Conservation (phyloP, 257 asterid species). For the Craterostigma plantagineum region DNA sequence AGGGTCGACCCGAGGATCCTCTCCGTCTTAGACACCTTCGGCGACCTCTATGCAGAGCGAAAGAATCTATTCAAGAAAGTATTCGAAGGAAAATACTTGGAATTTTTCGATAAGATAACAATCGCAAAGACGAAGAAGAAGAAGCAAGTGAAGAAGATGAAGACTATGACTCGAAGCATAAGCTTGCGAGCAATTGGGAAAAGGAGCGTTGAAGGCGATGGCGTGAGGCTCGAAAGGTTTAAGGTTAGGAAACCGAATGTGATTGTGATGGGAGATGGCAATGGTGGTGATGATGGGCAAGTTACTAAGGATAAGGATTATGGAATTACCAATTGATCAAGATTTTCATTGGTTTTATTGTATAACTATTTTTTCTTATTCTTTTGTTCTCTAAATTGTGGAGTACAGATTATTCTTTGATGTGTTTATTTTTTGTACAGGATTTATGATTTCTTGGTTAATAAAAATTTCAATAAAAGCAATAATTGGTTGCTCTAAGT, state of each 20-base stretch:
- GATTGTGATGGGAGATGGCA: slow-evolving; percentile 6
- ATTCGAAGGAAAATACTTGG: slow-evolving; percentile 16
- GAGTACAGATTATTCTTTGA: too few relatives aligned
- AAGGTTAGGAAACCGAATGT: slow-evolving; percentile 29
- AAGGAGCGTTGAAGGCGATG: slow-evolving; percentile 13
- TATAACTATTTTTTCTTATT: too few relatives aligned
- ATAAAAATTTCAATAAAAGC: too few relatives aligned
- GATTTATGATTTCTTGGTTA: too few relatives aligned
- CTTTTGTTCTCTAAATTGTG: too few relatives aligned
- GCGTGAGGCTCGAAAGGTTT: slow-evolving; percentile 18
- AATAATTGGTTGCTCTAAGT: too few relatives aligned
- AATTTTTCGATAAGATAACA: slow-evolving; percentile 22
- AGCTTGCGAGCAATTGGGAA: slow-evolving; percentile 17
- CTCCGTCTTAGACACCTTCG: slow-evolving; percentile 19
- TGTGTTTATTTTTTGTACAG: too few relatives aligned
- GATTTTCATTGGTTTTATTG: too few relatives aligned
- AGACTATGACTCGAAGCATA: slow-evolving; percentile 26
- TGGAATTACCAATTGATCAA: too few relatives aligned
- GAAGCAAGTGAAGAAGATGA: slow-evolving; percentile 8
- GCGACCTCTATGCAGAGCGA: slow-evolving; percentile 19
- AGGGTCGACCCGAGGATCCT: slow-evolving; percentile 24
- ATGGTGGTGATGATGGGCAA: too few relatives aligned
- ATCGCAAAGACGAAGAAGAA: slow-evolving; percentile 13
- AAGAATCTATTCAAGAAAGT: slow-evolving; percentile 22
- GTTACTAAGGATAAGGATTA: too few relatives aligned